phyloP scores from a whole-genome alignment of 352 stramenopile genomes.

The Pythium aristosporum region DNA sequence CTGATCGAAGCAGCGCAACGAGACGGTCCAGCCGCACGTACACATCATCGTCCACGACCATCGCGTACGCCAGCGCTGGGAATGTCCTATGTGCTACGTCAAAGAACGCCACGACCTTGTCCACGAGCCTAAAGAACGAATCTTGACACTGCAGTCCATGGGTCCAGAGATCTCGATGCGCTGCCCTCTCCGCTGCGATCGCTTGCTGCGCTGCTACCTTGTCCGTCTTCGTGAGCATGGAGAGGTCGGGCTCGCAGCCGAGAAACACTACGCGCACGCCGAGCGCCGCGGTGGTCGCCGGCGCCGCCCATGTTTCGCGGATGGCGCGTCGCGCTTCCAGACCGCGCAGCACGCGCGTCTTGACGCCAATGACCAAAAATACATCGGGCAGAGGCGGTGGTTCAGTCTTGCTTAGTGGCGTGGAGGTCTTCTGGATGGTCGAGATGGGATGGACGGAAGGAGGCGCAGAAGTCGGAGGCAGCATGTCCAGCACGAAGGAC shows the following conservation, averaged over 20 bases:
- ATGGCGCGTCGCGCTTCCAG: conserved; percentile 24
- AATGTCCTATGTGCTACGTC: background rate
- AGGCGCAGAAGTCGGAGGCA: background rate
- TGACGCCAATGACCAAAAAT: conserved; percentile 47
- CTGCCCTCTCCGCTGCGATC: conserved; percentile 31
- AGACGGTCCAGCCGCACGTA: conserved; percentile 13
- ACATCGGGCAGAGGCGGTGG: background rate
- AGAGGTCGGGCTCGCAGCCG: conserved; percentile 27
- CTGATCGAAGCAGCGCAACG: conserved; percentile 3
- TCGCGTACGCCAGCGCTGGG: conserved; percentile 12
- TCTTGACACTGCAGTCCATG: conserved; percentile 46
- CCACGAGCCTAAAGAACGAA: conserved; percentile 41
- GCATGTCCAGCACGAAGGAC: background rate
- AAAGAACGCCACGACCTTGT: conserved; percentile 53
- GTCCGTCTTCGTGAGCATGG: background rate
- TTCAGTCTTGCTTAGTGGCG: background rate
- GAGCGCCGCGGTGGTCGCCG: background rate
- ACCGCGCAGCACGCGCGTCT: conserved; percentile 36
- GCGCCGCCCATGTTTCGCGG: conserved; percentile 35
- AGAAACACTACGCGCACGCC: conserved; percentile 37
- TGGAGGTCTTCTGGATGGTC: background rate
- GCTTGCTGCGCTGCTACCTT: background rate
- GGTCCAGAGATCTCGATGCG: conserved; percentile 45
- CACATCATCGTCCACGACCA: conserved; percentile 67
- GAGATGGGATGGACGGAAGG: background rate